Evolutionary conservation across 805 yeast species (phyloP).

Genomic region (Hanseniaspora clermontiae): DNA sequence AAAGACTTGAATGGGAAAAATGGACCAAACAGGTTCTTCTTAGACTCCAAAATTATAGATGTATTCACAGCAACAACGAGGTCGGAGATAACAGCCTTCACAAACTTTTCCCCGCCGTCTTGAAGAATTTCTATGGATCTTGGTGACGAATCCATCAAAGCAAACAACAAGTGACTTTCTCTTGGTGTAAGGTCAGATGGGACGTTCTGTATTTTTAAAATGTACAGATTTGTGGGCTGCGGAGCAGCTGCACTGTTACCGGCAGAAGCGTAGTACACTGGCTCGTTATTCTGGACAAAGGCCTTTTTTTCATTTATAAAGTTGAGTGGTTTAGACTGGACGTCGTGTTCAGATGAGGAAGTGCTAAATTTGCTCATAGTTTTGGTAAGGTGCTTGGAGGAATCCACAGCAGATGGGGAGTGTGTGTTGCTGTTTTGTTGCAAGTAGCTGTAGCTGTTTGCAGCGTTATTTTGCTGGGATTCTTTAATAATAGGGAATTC

Average conservation of each 20-base stretch:
- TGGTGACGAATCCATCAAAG: slow-evolving; percentile 47
- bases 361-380: neutral
- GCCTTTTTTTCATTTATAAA: too few relatives aligned
- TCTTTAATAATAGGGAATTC: neutral
- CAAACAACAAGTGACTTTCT: slow-evolving; percentile 55
- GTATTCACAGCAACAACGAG: slow-evolving; percentile 34
- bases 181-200: slow-evolving; percentile 54
- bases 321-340: neutral
- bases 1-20: slow-evolving; percentile 30
- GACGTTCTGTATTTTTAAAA: slow-evolving; percentile 34
- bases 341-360: neutral
- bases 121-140: slow-evolving; percentile 35
- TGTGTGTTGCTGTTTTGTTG: neutral
- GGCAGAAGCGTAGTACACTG: neutral
- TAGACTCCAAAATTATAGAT: slow-evolving; percentile 31
- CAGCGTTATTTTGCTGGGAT: neutral
- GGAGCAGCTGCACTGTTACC: neutral
- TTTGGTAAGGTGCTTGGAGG: neutral
- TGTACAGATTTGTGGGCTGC: neutral
- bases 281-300: neutral
- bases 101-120: slow-evolving; percentile 20
- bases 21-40: slow-evolving; percentile 38
- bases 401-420: neutral
- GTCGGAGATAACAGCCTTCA: slow-evolving; percentile 36
- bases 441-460: neutral